Conservation (phyloP, 495 filamentous ascomycete species). For the Trichoderma gamsii region DNA sequence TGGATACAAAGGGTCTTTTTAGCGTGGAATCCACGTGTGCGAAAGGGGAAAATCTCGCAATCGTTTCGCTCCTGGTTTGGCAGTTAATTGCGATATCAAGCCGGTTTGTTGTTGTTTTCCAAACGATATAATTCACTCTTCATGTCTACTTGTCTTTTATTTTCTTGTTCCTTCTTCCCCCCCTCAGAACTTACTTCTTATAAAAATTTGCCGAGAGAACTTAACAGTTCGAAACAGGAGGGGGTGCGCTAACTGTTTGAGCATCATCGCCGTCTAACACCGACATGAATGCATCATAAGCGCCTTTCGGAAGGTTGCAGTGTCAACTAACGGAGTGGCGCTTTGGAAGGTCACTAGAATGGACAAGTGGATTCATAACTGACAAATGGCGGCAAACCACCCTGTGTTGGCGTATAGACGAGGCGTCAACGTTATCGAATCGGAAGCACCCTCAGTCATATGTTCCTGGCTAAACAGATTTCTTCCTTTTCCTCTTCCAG, state of each 20-base stretch:
- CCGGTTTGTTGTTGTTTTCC: background rate
- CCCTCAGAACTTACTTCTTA: too few relatives aligned
- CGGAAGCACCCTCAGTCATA: background rate
- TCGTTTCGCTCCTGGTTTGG: background rate
- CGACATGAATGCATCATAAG: background rate
- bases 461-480: constrained; percentile 4
- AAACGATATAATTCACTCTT: too few relatives aligned
- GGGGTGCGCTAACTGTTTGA: too few relatives aligned
- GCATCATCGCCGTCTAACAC: too few relatives aligned
- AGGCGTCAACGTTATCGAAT: constrained; percentile 8
- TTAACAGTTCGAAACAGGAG: too few relatives aligned
- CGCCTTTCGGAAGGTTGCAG: background rate
- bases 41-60: background rate
- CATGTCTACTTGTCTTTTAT: too few relatives aligned
- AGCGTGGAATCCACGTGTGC: background rate
- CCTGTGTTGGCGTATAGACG: background rate
- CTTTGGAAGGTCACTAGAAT: constrained; percentile 1
- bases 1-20: constrained; percentile 1
- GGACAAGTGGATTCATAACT: background rate
- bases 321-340: background rate
- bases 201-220: too few relatives aligned
- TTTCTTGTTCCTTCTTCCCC: too few relatives aligned
- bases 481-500: background rate
- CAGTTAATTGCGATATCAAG: background rate
- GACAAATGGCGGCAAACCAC: background rate